Conservation (phyloP, 2,329 filamentous ascomycete genomes). For the Ramichloridium luteum region DNA sequence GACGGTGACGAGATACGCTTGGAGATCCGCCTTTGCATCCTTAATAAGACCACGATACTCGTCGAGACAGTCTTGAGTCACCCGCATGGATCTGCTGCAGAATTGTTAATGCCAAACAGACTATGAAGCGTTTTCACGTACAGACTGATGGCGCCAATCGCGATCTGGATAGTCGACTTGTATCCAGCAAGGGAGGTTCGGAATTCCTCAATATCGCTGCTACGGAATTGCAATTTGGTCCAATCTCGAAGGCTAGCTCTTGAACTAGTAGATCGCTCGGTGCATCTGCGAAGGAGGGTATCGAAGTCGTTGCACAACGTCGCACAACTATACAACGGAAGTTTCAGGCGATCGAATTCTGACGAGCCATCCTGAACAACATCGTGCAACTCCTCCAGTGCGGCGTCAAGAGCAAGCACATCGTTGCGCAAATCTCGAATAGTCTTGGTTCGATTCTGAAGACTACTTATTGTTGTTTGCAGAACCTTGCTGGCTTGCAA, state of each 20-base stretch:
- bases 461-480: background rate
- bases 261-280: background rate
- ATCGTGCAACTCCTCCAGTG: background rate
- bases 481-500: constrained; percentile 1
- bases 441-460: constrained; percentile 1
- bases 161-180: constrained; percentile 1
- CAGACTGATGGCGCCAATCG: constrained; percentile 1
- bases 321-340: background rate
- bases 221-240: background rate
- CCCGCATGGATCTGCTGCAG: background rate
- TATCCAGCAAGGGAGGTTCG: background rate
- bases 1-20: background rate
- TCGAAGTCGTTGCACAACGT: constrained; percentile 1
- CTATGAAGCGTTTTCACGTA: background rate
- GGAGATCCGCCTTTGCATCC: constrained; percentile 1
- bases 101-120: background rate
- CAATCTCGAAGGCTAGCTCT: constrained; percentile 1
- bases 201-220: background rate
- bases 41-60: background rate
- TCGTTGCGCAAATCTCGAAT: background rate
- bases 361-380: background rate
- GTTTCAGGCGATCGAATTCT: background rate
- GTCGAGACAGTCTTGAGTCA: background rate
- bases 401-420: background rate
- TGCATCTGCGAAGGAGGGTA: background rate